A percentile compares a stretch with the other conserved stretches of the same genome.
phyloP scores from a whole-genome alignment of 768 basidiomycete genomes.

The Russula emetica region DNA sequence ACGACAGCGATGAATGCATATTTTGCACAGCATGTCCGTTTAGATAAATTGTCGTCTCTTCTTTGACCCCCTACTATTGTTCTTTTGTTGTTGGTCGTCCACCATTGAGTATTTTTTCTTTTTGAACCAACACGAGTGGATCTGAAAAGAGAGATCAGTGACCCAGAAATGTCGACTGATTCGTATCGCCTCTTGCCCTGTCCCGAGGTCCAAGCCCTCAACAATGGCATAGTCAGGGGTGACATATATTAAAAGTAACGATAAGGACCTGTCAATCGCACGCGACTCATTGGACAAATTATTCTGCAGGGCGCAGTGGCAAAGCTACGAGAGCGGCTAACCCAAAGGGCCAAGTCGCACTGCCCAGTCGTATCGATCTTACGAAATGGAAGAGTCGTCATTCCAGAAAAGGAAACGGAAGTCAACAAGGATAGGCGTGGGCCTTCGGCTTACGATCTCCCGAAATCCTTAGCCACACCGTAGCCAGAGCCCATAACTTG shows the following conservation, averaged over 20 bases:
- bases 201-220: conserved; percentile 8
- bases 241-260: background rate
- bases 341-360: conserved; percentile 18
- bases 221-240: conserved; percentile 19
- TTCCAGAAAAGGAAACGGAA: conserved; percentile 22
- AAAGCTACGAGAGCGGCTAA: conserved; percentile 12
- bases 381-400: conserved; percentile 15
- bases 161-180: background rate
- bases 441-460: conserved; percentile 21
- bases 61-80: background rate
- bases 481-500: background rate
- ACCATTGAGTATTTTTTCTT: background rate
- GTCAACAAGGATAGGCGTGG: background rate
- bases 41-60: background rate
- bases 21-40: background rate
- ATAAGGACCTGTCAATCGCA: conserved; percentile 12
- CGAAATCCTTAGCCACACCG: background rate
- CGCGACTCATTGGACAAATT: conserved; percentile 8
- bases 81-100: background rate
- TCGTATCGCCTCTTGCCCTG: conserved; percentile 4
- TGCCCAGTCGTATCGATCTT: conserved; percentile 3
- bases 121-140: background rate
- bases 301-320: background rate
- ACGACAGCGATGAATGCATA: background rate
- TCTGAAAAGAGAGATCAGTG: conserved; percentile 5